These are phyloP conservation scores for Neonectria neomacrospora DNA, from an alignment of 2,329 filamentous ascomycete genomes.

Conservation along the genomic window DNA sequence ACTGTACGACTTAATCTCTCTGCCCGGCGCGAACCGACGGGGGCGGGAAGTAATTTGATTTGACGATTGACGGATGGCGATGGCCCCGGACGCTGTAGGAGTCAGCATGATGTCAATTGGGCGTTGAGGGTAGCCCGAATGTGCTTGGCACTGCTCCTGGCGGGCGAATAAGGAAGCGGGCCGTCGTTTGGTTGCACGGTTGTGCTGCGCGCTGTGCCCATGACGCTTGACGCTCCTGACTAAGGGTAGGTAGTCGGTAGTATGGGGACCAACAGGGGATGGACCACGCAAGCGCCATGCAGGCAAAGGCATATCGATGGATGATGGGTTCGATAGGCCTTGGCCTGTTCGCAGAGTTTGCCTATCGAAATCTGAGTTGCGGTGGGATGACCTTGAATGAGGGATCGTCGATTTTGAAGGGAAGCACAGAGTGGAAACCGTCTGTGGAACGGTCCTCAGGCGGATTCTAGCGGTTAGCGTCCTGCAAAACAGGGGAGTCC, in stretches of 20 bases:
- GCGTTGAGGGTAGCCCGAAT: conserved; percentile 31
- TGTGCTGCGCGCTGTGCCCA: conserved; percentile 15
- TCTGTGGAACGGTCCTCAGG: conserved; percentile 15
- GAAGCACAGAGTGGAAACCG: conserved; percentile 28
- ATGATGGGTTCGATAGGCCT: conserved; percentile 24
- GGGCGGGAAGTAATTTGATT: conserved; percentile 23
- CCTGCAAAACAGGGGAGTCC: background rate
- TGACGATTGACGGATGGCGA: conserved; percentile 20
- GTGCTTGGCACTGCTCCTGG: conserved; percentile 29
- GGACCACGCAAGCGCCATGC: conserved; percentile 2
- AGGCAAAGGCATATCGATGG: conserved; percentile 16
- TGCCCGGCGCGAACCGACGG: conserved; percentile 1
- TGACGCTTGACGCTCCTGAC: conserved; percentile 27
- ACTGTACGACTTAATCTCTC: background rate
- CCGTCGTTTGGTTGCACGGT: conserved; percentile 16
- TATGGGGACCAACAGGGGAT: conserved; percentile 10
- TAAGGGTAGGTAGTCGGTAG: background rate
- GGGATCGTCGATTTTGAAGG: conserved; percentile 40
- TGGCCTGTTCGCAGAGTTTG: conserved; percentile 11
- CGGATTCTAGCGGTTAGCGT: conserved; percentile 24
- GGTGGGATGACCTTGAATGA: conserved; percentile 18
- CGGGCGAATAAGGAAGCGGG: conserved; percentile 37
- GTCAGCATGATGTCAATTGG: conserved; percentile 43
- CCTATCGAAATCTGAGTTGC: conserved; percentile 30
- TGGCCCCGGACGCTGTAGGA: conserved; percentile 20